A percentile compares a stretch with the other conserved stretches of the same genome.
Evolutionary conservation across 371 early-diverging fungal species (phyloP).

Genomic region (Mucor indicus): DNA sequence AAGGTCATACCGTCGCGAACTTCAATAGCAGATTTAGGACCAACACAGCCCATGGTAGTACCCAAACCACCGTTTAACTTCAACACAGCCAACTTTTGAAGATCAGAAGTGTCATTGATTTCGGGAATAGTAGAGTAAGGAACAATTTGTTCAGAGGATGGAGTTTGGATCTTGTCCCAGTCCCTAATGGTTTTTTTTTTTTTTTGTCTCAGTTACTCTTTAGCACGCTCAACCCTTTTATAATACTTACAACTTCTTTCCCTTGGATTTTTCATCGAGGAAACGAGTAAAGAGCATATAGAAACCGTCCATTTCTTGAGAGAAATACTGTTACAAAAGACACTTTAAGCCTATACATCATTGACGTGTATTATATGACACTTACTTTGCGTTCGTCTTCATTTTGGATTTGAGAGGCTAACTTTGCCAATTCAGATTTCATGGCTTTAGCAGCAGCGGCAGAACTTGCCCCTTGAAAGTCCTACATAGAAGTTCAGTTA

Average conservation of each 20-base stretch:
- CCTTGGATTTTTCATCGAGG: constrained; percentile 73
- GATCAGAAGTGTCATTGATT: constrained; percentile 30
- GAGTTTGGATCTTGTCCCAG: constrained; percentile 91
- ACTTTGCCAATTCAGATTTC: constrained; percentile 54
- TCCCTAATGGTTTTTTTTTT: constrained; percentile 46
- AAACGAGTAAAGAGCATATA: constrained; percentile 85
- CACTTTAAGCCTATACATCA: not conserved
- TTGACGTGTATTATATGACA: not conserved
- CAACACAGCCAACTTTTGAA: constrained; percentile 94
- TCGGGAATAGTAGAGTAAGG: constrained; percentile 65
- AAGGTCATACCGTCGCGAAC: constrained; percentile 98
- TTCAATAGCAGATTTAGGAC: constrained; percentile 98
- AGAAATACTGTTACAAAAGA: constrained; percentile 23
- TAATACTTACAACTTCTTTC: constrained; percentile 73
- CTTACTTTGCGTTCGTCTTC: constrained; percentile 53
- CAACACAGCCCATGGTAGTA: constrained; percentile 99
- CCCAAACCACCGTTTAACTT: constrained; percentile 99
- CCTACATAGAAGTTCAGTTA: constrained; percentile 28
- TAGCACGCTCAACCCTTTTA: too few species aligned
- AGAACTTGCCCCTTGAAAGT: constrained; percentile 60
- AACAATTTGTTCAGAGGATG: constrained; percentile 80
- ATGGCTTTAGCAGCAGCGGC: constrained; percentile 63
- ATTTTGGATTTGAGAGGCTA: constrained; percentile 45
- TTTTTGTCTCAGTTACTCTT: not conserved
- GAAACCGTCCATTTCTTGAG: constrained; percentile 85